Evolutionary conservation across 768 basidiomycete genomes (phyloP), one percentile per base, ranked within the genome.

Genomic region (Mycena kentingensis): DNA sequence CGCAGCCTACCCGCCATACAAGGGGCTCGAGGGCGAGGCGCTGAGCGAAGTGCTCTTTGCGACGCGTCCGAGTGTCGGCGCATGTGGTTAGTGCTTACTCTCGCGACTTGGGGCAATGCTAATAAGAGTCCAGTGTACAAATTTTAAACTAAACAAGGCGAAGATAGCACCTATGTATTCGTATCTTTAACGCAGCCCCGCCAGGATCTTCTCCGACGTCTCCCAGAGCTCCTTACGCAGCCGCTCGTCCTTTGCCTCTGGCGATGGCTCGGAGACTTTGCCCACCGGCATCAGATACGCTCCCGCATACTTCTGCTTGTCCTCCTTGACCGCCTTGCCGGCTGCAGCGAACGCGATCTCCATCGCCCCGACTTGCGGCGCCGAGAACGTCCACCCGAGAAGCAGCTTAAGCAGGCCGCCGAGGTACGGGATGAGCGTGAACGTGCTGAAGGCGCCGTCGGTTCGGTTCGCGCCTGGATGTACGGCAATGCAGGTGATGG

Each of bases 61-160:
- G 22, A 94, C 91, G 5, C 83, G 83, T 60, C 92, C 91, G 6
- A 87, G 90, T 51, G 81, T 78, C 51, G 92, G 92, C 6, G 92
- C 90, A 15, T 90, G 85, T 69, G 84, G 90, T 90, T 64, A 61
- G 83, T 80, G 55, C 50, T 34, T 56, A 60, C 25, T 5, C 35
- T 60, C 13, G 55, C 52, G 3, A 32, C 60, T 15, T 46, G 49
- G 1, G 48, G 47, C 26, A 26, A 27, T 52, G 12, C 46, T 42
- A 16, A 42, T 51, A 26, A 7, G 11, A 6, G 7, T 24, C 32
- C 27, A 70, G 69, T 70, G 25, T 64, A 64, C 49, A 68, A 66
- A 53, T 55, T 70, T 34, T 42, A n/a, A 42, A 27, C 8, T 8
- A 32, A 32, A 42, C 22, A 7, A 42, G 26, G 12, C 22, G 11